These are phyloP conservation scores for Saccharomyces hybrid DNA, from an alignment of 1,139 yeast genomes.

Conservation along the genomic window DNA sequence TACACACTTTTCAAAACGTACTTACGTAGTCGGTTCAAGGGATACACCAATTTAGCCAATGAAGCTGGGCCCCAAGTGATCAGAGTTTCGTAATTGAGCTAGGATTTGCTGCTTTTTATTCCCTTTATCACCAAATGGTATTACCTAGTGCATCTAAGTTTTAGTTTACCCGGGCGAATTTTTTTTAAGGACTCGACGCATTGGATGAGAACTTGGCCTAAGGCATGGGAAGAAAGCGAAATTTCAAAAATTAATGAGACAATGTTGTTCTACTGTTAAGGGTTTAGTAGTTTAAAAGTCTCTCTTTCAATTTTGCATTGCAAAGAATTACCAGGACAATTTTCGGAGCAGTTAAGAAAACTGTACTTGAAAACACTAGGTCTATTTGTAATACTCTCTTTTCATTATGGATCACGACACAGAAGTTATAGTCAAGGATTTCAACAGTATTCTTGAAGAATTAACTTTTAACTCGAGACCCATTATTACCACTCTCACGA, in stretches of 20 bases:
- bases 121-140: not conserved
- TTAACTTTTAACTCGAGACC: conserved; percentile 87
- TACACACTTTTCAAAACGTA: not conserved
- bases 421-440: conserved; percentile 24
- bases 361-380: not conserved
- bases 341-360: not conserved
- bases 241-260: not conserved
- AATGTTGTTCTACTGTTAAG: not conserved
- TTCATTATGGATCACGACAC: conserved; percentile 22
- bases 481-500: conserved; percentile 78
- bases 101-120: not conserved
- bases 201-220: not conserved
- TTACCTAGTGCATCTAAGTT: not conserved
- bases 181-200: not conserved
- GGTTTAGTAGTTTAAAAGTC: not conserved
- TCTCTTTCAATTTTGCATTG: not conserved
- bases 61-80: not conserved
- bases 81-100: not conserved
- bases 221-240: not conserved
- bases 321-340: not conserved
- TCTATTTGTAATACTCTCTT: not conserved
- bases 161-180: not conserved
- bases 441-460: conserved; percentile 43
- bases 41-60: not conserved
- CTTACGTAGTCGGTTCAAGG: not conserved